Conservation (phyloP, 192 early-diverging fungal genomes). For the Gamsiella multidivaricata region DNA sequence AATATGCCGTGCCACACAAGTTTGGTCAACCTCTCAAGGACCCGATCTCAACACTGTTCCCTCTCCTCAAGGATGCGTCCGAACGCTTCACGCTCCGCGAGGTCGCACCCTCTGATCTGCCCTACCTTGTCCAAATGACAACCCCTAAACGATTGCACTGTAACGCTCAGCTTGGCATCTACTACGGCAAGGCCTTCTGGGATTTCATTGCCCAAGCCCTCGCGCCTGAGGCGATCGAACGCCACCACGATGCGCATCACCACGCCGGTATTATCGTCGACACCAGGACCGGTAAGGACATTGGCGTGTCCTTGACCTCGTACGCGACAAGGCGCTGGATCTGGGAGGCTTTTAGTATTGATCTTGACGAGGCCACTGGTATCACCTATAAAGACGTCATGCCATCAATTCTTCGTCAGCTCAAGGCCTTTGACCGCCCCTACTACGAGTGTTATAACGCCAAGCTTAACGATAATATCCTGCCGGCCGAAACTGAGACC, state of each 20-base stretch:
- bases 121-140: constrained; percentile 13
- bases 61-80: background rate
- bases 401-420: background rate
- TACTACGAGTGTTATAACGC: constrained; percentile 14
- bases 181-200: constrained; percentile 14
- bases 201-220: constrained; percentile 1
- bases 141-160: background rate
- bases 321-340: background rate
- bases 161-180: constrained; percentile 7
- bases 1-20: constrained; percentile 11
- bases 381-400: background rate
- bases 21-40: background rate
- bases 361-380: background rate
- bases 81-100: constrained; percentile 10
- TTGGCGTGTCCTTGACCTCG: constrained; percentile 4
- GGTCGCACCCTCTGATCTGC: background rate
- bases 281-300: constrained; percentile 2
- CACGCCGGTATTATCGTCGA: constrained; percentile 19
- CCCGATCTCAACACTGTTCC: too few species aligned
- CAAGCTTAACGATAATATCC: constrained; percentile 11
- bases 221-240: background rate
- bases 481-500: constrained; percentile 10
- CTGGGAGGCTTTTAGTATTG: constrained; percentile 12
- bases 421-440: constrained; percentile 10
- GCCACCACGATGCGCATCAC: constrained; percentile 5